Percentiles rank a stretch among this genome's conserved stretches.
Evolutionary conservation across 1,284 basidiomycete genomes (phyloP).

Genomic region (Gastroboletus turbinatus): DNA sequence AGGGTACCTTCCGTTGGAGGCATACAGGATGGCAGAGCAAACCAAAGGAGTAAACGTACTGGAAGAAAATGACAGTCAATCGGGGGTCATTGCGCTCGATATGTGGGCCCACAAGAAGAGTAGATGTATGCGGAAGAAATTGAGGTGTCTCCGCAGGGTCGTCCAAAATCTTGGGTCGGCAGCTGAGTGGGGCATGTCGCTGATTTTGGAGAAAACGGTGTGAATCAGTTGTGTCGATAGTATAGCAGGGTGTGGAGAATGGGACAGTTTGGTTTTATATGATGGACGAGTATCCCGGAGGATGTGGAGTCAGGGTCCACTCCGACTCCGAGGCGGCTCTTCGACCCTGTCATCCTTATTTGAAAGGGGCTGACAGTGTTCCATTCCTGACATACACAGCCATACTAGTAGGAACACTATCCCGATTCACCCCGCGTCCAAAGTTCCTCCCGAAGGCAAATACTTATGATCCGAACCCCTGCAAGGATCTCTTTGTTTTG

Average conservation of each 20-base stretch:
- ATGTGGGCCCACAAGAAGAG: slow-evolving; percentile 49
- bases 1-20: slow-evolving; percentile 64
- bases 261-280: not conserved
- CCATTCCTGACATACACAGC: not conserved
- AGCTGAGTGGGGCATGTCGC: slow-evolving; percentile 14
- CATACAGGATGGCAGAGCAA: slow-evolving; percentile 72
- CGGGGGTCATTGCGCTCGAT: slow-evolving; percentile 15
- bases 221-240: not conserved
- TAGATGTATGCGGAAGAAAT: slow-evolving; percentile 67
- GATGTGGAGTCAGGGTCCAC: too few relatives aligned
- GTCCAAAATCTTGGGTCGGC: slow-evolving; percentile 28
- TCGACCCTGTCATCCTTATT: not conserved
- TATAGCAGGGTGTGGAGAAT: not conserved
- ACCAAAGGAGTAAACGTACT: slow-evolving; percentile 77
- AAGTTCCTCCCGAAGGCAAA: not conserved
- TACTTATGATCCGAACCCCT: not conserved
- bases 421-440: not conserved
- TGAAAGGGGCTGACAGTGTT: not conserved
- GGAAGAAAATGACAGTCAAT: slow-evolving; percentile 17
- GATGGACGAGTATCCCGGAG: not conserved
- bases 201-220: not conserved
- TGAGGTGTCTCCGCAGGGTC: slow-evolving; percentile 49
- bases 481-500: too few relatives aligned
- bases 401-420: too few relatives aligned
- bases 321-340: not conserved